A percentile compares a stretch with the other conserved stretches of the same genome.
These are phyloP conservation scores for Picochlorum sp. DNA, from an alignment of 139 green algal species.

Conservation along the genomic window DNA sequence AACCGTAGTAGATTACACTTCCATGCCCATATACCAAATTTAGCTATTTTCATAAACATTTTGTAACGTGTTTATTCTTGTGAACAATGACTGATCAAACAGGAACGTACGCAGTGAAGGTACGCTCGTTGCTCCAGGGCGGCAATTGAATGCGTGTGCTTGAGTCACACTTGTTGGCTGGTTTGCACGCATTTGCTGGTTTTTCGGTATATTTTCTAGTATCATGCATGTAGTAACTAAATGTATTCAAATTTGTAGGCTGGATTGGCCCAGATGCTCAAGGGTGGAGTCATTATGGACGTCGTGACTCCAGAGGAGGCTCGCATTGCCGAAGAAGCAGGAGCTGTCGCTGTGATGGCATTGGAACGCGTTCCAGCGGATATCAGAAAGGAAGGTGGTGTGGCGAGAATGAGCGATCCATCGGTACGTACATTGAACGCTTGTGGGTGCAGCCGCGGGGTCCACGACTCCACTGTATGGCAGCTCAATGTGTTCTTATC, in stretches of 20 bases:
- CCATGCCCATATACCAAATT: background rate
- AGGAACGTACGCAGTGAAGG: conserved; percentile 75
- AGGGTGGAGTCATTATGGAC: conserved; percentile 99
- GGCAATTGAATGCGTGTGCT: conserved; percentile 4
- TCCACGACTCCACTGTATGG: too few species aligned
- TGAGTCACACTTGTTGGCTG: background rate
- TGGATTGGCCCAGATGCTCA: conserved; percentile 97
- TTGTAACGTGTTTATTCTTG: background rate
- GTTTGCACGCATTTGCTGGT: background rate
- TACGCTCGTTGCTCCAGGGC: conserved; percentile 12
- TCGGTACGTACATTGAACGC: conserved; percentile 12
- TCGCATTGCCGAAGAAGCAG: conserved; percentile 97
- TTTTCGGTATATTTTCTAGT: background rate
- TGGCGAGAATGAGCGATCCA: conserved; percentile 96
- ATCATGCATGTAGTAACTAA: background rate
- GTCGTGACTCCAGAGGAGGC: conserved; percentile 96
- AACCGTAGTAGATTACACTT: background rate
- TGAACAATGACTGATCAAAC: conserved; percentile 10
- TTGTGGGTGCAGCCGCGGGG: background rate
- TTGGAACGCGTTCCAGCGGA: conserved; percentile 97
- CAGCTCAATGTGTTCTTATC: background rate
- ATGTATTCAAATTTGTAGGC: conserved; percentile 49
- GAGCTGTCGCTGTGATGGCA: conserved; percentile 97
- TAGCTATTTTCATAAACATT: background rate
- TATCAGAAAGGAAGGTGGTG: conserved; percentile 90